Percentiles rank a stretch among this genome's conserved stretches.
phyloP scores from a whole-genome alignment of 306 rosid genomes.

The Corylus americana region DNA sequence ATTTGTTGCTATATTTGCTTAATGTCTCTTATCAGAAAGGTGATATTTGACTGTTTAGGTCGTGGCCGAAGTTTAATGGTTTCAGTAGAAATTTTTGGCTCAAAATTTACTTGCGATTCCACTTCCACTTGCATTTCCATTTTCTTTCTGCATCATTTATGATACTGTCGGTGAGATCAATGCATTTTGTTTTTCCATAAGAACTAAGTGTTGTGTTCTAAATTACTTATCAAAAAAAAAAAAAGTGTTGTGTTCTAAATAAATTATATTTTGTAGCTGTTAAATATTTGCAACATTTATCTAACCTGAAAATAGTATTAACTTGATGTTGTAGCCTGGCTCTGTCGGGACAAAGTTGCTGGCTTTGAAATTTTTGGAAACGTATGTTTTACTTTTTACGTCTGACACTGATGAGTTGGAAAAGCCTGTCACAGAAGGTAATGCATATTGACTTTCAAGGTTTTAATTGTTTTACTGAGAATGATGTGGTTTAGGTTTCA shows the following conservation, averaged over 20 bases:
- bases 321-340: conserved; percentile 78
- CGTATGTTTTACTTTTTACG: conserved; percentile 73
- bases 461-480: conserved; percentile 10
- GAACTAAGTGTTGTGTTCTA: conserved; percentile 1
- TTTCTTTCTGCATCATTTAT: neutral
- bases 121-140: neutral
- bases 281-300: conserved; percentile 16
- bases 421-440: conserved; percentile 70
- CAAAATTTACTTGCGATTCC: neutral
- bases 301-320: conserved; percentile 40
- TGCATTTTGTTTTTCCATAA: conserved; percentile 2
- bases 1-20: neutral
- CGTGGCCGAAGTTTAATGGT: neutral
- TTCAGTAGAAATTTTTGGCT: neutral
- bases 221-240: neutral
- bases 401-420: conserved; percentile 60
- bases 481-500: conserved; percentile 15
- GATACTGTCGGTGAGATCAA: neutral
- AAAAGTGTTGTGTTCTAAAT: neutral
- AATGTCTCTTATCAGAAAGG: neutral
- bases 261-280: conserved; percentile 17
- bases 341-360: conserved; percentile 66
- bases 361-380: conserved; percentile 90
- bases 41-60: neutral
- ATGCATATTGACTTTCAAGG: conserved; percentile 27